Evolutionary conservation across 495 filamentous ascomycete species (phyloP).

Genomic region (Lasiosphaeria hispida): DNA sequence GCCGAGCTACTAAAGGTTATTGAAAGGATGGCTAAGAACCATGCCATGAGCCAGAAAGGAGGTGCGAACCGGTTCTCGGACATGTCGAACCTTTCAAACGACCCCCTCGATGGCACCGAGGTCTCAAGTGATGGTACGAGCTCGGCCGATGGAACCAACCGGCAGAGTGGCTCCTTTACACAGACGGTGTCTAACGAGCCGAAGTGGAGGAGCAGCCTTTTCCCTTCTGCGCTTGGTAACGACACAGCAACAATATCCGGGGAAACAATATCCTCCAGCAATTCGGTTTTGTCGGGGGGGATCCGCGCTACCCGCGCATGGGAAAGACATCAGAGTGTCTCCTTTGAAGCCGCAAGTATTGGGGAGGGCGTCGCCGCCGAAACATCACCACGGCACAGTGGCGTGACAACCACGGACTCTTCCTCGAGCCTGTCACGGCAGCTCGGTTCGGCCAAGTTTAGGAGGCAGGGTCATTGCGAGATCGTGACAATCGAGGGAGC

Average conservation of each 20-base stretch:
- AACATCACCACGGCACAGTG: slow-evolving; percentile 27
- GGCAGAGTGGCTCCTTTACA: slow-evolving; percentile 33
- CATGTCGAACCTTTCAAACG: slow-evolving; percentile 55
- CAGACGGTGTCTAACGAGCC: slow-evolving; percentile 55
- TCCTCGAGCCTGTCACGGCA: slow-evolving; percentile 42
- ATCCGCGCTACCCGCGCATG: slow-evolving; percentile 30
- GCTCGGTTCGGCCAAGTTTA: slow-evolving; percentile 55
- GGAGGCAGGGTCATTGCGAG: slow-evolving; percentile 68
- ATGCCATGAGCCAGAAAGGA: slow-evolving; percentile 48
- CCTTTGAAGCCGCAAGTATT: slow-evolving; percentile 33
- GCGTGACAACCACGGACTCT: slow-evolving; percentile 28
- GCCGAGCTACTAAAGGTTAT: slow-evolving; percentile 67
- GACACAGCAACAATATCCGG: slow-evolving; percentile 33
- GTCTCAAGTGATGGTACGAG: slow-evolving; percentile 49
- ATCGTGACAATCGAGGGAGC: slow-evolving; percentile 73
- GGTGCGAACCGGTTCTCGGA: slow-evolving; percentile 48
- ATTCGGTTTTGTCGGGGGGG: slow-evolving; percentile 29
- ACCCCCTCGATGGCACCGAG: slow-evolving; percentile 52
- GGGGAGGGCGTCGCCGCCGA: slow-evolving; percentile 33
- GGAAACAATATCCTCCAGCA: slow-evolving; percentile 36
- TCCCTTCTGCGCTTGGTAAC: slow-evolving; percentile 28
- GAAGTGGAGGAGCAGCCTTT: slow-evolving; percentile 40
- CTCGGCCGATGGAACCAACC: slow-evolving; percentile 44
- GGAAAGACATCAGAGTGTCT: slow-evolving; percentile 38
- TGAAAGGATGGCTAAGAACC: slow-evolving; percentile 64